Base-by-base conservation (phyloP, 306 rosid genomes). In the Carpinus fangiana region DNA sequence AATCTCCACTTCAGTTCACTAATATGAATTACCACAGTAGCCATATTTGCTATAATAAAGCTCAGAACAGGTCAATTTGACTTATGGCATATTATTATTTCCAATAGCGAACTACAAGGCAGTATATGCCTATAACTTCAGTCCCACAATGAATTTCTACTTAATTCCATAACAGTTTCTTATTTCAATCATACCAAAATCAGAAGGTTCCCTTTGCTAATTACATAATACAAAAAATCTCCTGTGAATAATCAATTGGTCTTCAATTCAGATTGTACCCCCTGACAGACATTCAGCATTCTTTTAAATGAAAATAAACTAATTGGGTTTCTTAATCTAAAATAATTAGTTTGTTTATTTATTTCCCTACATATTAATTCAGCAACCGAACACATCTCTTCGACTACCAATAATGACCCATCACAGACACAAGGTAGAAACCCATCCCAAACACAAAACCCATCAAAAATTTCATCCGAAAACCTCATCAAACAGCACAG, bases 401-500 rank as follows among this genome's bases (percentile, higher is more conserved):
- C 73, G 31, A 72, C 10, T 23, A 36, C 47, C 51, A 65, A 46
- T 50, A 47, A 46, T 14, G 65, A 72, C 18, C 79, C 81, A 54
- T 12, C 31, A 55, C 7, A 20, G 47, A 16, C 74, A 38, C 80
- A 70, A 41, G 53, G 3, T 14, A 76, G 13, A 59, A 79, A 18
- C 78, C 48, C 26, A 47, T n/a, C 70, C 7, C 12, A 75, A 20
- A 72, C 67, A 14, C 18, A 57, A 20, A 59, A 38, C 11, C 20
- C 56, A 31, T 17, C 53, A 4, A 52, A 51, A 55, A n/a, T 9
- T 48, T 7, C 57, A 38, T 16, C 45, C 9, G 28, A 80, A 78
- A 62, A 73, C 52, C 56, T 62, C 66, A 72, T 9, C 60, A 71
- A 48, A 84, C 53, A 84, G 61, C 61, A 36, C 76, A 51, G 50